A percentile compares a stretch with the other conserved stretches of the same genome.
Evolutionary conservation across 495 filamentous ascomycete genomes (phyloP).

Genomic region (Aspergillus affinis): DNA sequence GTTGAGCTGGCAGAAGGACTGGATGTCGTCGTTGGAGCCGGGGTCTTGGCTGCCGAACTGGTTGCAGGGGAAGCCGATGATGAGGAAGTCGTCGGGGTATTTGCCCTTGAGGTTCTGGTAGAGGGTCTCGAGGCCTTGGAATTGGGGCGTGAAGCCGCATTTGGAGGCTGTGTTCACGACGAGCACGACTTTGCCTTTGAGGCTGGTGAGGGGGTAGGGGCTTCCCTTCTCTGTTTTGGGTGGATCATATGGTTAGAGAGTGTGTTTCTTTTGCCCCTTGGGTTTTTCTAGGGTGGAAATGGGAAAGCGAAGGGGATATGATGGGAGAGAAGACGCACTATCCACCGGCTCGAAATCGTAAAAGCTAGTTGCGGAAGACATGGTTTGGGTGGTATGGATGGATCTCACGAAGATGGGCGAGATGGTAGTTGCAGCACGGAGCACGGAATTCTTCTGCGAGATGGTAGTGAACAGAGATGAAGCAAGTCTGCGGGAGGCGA

Average conservation of each 20-base stretch:
- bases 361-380: constrained; percentile 86
- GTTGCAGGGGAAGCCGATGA: constrained; percentile 98
- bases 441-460: not conserved
- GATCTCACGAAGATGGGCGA: not conserved
- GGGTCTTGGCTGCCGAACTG: constrained; percentile 94
- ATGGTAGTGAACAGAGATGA: not conserved
- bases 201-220: constrained; percentile 63
- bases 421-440: not conserved
- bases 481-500: not conserved
- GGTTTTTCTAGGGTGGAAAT: constrained; percentile 16
- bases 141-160: constrained; percentile 99
- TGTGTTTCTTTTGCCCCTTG: not conserved
- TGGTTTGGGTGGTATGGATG: constrained; percentile 43
- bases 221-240: constrained; percentile 66
- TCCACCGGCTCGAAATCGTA: constrained; percentile 88
- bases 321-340: constrained; percentile 57
- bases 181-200: constrained; percentile 89
- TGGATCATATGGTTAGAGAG: constrained; percentile 11
- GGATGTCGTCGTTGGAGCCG: constrained; percentile 84
- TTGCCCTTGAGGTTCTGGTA: constrained; percentile 73
- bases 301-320: constrained; percentile 10
- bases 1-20: constrained; percentile 88
- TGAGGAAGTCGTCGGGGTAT: constrained; percentile 72
- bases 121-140: constrained; percentile 82
- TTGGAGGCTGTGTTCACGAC: constrained; percentile 98